phyloP scores from a whole-genome alignment of 2,329 filamentous ascomycete genomes.

The Fusarium robinianum region DNA sequence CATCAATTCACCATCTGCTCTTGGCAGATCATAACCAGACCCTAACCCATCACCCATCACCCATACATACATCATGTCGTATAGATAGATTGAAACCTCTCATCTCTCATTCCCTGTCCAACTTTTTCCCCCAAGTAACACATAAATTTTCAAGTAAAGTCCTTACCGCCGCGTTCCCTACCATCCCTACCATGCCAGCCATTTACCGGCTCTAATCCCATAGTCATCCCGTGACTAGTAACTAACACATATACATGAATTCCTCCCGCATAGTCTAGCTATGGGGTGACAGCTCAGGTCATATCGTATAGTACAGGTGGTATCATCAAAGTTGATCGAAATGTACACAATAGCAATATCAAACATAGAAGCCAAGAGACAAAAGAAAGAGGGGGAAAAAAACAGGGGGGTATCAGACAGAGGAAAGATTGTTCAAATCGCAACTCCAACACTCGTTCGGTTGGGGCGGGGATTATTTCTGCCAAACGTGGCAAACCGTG shows the following conservation, averaged over 20 bases:
- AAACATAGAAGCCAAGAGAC: constrained; percentile 24
- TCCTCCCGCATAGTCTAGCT: constrained; percentile 27
- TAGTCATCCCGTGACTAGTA: constrained; percentile 13
- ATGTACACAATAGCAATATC: constrained; percentile 25
- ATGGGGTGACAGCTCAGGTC: constrained; percentile 3
- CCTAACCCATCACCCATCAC: neutral
- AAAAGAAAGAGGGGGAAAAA: constrained; percentile 11
- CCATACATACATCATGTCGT: too few species aligned
- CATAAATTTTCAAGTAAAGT: constrained; percentile 26
- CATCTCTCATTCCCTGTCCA: neutral
- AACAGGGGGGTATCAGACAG: constrained; percentile 20
- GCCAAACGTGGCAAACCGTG: constrained; percentile 42
- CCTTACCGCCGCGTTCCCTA: constrained; percentile 11
- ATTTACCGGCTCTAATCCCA: constrained; percentile 7
- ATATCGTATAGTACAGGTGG: constrained; percentile 28
- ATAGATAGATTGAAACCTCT: too few species aligned
- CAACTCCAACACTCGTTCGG: constrained; percentile 37
- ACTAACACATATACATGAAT: constrained; percentile 9
- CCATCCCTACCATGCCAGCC: constrained; percentile 11
- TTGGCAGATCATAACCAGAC: too few species aligned
- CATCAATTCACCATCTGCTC: too few species aligned
- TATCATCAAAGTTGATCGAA: constrained; percentile 30
- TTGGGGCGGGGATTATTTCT: constrained; percentile 24
- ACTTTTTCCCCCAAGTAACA: constrained; percentile 5
- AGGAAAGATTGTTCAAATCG: constrained; percentile 32